Evolutionary conservation across 2,329 filamentous ascomycete species (phyloP).

Genomic region (Ophiostoma piceae): DNA sequence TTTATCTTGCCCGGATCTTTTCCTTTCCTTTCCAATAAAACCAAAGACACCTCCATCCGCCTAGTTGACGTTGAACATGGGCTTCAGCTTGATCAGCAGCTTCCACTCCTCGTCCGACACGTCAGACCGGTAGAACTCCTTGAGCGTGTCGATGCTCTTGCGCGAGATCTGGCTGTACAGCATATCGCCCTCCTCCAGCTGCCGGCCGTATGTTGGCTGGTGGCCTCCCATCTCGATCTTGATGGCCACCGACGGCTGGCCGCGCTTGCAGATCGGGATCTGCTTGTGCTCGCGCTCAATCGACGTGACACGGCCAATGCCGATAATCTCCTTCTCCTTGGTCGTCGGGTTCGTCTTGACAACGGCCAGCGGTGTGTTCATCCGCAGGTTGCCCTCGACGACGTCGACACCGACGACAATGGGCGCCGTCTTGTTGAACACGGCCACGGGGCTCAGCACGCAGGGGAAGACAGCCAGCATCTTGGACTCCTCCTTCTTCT

Average conservation of each 20-base stretch:
- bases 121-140: conserved; percentile 88
- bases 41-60: neutral
- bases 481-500: conserved; percentile 95
- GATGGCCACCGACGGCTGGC: conserved; percentile 92
- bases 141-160: conserved; percentile 85
- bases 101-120: conserved; percentile 91
- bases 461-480: conserved; percentile 94
- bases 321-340: conserved; percentile 75
- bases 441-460: conserved; percentile 78
- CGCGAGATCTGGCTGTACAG: conserved; percentile 86
- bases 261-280: conserved; percentile 85
- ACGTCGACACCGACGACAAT: conserved; percentile 97
- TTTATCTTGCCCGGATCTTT: conserved; percentile 3
- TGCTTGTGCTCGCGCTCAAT: conserved; percentile 99
- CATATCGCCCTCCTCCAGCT: conserved; percentile 84
- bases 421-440: conserved; percentile 97
- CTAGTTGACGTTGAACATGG: conserved; percentile 79
- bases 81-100: conserved; percentile 92
- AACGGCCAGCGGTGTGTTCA: conserved; percentile 85
- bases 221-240: conserved; percentile 93
- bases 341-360: conserved; percentile 77
- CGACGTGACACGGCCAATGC: conserved; percentile 86
- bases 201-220: conserved; percentile 90
- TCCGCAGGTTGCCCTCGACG: conserved; percentile 75
- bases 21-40: neutral